A percentile compares a stretch with the other conserved stretches of the same genome.
phyloP scores from a whole-genome alignment of 352 stramenopile genomes.

The Pythium grandisporangium region DNA sequence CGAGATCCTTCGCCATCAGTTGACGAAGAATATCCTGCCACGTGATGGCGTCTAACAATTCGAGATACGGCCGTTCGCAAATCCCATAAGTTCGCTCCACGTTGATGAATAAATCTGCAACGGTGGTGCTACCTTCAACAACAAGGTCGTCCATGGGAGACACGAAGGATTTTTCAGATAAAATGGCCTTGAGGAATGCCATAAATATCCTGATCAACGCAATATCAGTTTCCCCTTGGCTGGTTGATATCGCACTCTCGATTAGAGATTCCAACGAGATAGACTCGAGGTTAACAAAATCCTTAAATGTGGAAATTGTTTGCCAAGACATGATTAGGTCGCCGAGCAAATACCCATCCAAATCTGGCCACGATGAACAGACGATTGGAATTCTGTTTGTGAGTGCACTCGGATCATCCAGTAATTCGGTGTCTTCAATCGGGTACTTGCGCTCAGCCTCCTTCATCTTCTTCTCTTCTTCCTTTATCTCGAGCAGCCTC shows the following conservation, averaged over 20 bases:
- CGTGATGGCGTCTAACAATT: constrained; percentile 70
- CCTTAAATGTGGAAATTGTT: constrained; percentile 65
- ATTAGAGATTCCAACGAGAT: constrained; percentile 57
- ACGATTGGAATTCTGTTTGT: constrained; percentile 24
- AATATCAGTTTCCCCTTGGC: constrained; percentile 25
- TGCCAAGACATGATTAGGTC: constrained; percentile 78
- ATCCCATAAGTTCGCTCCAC: constrained; percentile 68
- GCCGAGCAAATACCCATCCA: constrained; percentile 50
- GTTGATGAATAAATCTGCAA: constrained; percentile 68
- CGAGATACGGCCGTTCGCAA: constrained; percentile 52
- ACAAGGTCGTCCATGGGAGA: constrained; percentile 65
- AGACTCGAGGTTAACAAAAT: constrained; percentile 49
- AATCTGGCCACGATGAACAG: constrained; percentile 26
- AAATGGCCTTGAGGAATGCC: constrained; percentile 54
- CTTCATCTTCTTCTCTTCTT: constrained; percentile 37
- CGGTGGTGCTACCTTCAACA: constrained; percentile 73
- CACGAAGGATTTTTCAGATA: constrained; percentile 75
- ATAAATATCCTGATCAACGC: constrained; percentile 62
- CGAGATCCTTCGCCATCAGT: constrained; percentile 73
- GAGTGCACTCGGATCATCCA: constrained; percentile 25
- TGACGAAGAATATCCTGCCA: constrained; percentile 82
- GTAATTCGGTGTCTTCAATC: constrained; percentile 57
- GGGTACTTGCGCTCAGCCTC: constrained; percentile 60
- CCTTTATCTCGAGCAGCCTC: constrained; percentile 27
- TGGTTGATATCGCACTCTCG: constrained; percentile 33